Base-by-base conservation (phyloP, 2,329 filamentous ascomycete genomes). In the Diaporthe amygdali region DNA sequence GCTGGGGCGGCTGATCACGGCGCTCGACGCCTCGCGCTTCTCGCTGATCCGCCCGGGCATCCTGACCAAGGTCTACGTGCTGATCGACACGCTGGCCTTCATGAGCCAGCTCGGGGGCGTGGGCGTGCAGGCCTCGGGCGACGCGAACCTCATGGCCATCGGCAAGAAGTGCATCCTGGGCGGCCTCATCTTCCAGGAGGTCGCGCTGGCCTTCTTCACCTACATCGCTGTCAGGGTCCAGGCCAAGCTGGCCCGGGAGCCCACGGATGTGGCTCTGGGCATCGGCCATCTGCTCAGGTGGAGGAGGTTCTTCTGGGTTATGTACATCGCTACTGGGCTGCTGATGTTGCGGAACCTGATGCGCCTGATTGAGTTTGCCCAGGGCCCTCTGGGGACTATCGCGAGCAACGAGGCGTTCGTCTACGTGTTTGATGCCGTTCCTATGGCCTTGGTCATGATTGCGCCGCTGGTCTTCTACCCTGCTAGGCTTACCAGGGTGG, bases 41-140 rank as follows among this genome's bases (percentile, higher is more conserved):
- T 80, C 83, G 0, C 74, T 83, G 20, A 78, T 86, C 46, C 76
- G 80, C 10, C 76, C 80, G 0, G 78, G 69, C 34, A 81, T 80
- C 76, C 76, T 85, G 2, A 85, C 84, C 6, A 84, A 84, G 66
- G 76, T 85, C 51, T 87, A 86, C 72, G 82, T 87, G n/a, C 73
- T 80, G 25, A 82, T 84, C 27, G 85, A 87, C 66, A 74, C 85
- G 1, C 71, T 84, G 6, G 83, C 81, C 47, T 84, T 87, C 73
- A 66, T 82, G 4, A 79, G 83, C 1, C 85, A 87, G 72, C 78
- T 80, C 2, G 78, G 78, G 1, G 83, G 82, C 15, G 78, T 72
- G 1, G 68, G 71, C 15, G 41, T 74, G 15, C 72, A 70, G 20
- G 71, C 66, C 17, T 72, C 71, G 55, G 73, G 72, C 34, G 68